These are phyloP conservation scores for Panicum virgatum DNA, from an alignment of 202 grass and related monocot genomes.

Conservation along the genomic window DNA sequence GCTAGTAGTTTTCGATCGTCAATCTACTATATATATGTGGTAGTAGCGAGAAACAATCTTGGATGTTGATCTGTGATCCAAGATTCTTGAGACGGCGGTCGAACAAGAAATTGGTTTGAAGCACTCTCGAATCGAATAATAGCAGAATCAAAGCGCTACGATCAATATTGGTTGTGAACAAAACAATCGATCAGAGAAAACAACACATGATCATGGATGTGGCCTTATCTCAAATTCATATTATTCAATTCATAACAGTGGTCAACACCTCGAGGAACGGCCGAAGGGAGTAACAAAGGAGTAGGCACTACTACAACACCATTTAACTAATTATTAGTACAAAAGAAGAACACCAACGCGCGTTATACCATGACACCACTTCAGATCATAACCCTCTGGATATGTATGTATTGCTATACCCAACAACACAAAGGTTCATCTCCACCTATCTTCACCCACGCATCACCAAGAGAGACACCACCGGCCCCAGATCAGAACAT, in stretches of 20 bases:
- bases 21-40: neutral
- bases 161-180: neutral
- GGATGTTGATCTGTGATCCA: neutral
- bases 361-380: neutral
- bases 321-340: neutral
- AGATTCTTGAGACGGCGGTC: neutral
- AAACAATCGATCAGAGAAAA: neutral
- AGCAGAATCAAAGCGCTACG: neutral
- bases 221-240: neutral
- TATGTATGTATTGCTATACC: neutral
- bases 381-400: neutral
- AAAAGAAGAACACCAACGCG: neutral
- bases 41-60: neutral
- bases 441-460: neutral
- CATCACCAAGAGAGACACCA: neutral
- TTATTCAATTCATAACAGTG: conserved; percentile 18
- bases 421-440: conserved; percentile 13
- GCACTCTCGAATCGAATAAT: neutral
- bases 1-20: neutral
- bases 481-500: neutral
- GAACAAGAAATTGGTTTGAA: neutral
- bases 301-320: neutral
- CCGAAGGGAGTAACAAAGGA: neutral
- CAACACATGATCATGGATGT: neutral
- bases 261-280: neutral